phyloP scores from a whole-genome alignment of 495 filamentous ascomycete species.

The Geoglossum glabrum region DNA sequence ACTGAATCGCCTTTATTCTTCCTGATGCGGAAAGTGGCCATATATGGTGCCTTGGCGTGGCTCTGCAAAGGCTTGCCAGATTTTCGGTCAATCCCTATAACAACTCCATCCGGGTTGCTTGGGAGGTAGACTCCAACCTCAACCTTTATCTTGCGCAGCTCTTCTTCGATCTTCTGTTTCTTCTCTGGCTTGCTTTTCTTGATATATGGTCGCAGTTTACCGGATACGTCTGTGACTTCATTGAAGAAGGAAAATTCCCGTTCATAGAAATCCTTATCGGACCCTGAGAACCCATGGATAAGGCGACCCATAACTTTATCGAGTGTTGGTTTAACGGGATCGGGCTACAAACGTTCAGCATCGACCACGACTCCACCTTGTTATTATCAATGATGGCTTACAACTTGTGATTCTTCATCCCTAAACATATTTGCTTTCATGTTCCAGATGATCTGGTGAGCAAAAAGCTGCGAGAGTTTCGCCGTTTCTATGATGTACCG shows the following conservation, averaged over 20 bases:
- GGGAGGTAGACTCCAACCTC: slow-evolving; percentile 95
- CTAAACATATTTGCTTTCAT: slow-evolving; percentile 99
- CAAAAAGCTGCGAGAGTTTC: slow-evolving; percentile 87
- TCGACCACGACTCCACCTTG: not conserved
- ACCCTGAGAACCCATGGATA: slow-evolving; percentile 55
- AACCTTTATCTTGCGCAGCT: slow-evolving; percentile 86
- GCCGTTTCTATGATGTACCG: slow-evolving; percentile 92
- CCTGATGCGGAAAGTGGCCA: slow-evolving; percentile 94
- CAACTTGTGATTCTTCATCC: slow-evolving; percentile 77
- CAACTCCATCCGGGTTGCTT: slow-evolving; percentile 88
- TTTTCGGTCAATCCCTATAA: slow-evolving; percentile 93
- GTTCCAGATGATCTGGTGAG: slow-evolving; percentile 99
- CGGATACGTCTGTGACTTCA: slow-evolving; percentile 86
- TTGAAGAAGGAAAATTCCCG: slow-evolving; percentile 95
- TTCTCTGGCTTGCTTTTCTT: slow-evolving; percentile 88
- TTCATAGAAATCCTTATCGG: slow-evolving; percentile 75
- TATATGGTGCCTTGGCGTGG: slow-evolving; percentile 94
- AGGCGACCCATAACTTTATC: slow-evolving; percentile 77
- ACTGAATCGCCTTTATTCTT: slow-evolving; percentile 37
- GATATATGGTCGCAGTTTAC: slow-evolving; percentile 84
- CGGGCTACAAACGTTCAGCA: slow-evolving; percentile 42
- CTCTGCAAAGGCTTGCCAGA: slow-evolving; percentile 93
- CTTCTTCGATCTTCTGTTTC: slow-evolving; percentile 97
- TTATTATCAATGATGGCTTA: slow-evolving; percentile 25
- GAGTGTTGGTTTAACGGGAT: slow-evolving; percentile 77